A percentile compares a stretch with the other conserved stretches of the same genome.
Evolutionary conservation across 352 stramenopile species (phyloP).

Genomic region (Saprolegnia parasitica): DNA sequence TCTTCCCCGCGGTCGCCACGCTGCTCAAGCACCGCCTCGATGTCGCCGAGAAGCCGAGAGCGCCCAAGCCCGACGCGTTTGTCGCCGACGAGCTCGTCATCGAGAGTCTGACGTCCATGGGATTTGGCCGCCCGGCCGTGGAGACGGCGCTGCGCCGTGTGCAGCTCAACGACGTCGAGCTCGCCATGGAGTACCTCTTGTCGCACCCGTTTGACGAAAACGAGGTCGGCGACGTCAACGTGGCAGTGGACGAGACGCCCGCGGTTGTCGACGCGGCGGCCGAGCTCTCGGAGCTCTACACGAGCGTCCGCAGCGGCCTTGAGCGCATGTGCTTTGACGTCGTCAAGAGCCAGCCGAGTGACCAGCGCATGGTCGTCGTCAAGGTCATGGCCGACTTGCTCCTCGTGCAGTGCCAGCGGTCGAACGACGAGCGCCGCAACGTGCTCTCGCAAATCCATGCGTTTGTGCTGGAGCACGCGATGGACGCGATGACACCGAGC

Average conservation of each 20-base stretch:
- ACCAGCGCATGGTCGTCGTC: constrained; percentile 47
- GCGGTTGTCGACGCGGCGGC: constrained; percentile 31
- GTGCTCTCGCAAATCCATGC: constrained; percentile 52
- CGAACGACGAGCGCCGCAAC: constrained; percentile 49
- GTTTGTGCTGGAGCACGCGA: constrained; percentile 41
- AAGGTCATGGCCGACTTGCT: constrained; percentile 66
- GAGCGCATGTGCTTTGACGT: constrained; percentile 55
- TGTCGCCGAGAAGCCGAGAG: constrained; percentile 27
- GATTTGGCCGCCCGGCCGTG: constrained; percentile 87
- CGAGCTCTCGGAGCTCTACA: constrained; percentile 49
- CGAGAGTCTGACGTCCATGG: constrained; percentile 92
- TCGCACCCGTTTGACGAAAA: constrained; percentile 70
- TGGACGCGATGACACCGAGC: constrained; percentile 46
- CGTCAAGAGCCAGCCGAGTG: background rate
- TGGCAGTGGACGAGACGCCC: background rate
- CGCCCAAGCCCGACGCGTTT: constrained; percentile 54
- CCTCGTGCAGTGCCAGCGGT: constrained; percentile 47
- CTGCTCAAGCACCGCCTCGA: constrained; percentile 63
- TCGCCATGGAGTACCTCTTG: constrained; percentile 96
- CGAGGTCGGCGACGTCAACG: background rate
- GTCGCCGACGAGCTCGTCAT: constrained; percentile 87
- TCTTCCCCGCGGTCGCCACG: constrained; percentile 66
- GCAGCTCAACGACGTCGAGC: constrained; percentile 88
- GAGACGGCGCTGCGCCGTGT: constrained; percentile 86
- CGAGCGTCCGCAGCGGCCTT: constrained; percentile 48